Conservation (phyloP, 83 land plant species). For the Picea abies region DNA sequence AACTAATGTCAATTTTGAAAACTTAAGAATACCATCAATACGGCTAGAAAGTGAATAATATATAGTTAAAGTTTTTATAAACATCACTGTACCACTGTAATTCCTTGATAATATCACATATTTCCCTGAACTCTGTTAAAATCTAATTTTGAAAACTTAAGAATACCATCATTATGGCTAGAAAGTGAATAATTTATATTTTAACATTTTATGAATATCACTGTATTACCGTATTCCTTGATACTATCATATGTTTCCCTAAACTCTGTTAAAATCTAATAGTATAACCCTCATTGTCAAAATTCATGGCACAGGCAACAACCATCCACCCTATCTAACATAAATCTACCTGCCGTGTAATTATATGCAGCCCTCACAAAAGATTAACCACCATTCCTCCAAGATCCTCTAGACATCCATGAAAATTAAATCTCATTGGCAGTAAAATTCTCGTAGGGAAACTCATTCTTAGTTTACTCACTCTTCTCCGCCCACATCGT, state of each 20-base stretch:
- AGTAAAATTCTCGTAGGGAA: background rate
- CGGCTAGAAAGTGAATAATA: background rate
- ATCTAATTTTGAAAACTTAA: background rate
- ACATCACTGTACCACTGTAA: background rate
- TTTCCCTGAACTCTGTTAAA: background rate
- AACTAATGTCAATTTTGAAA: too few species aligned
- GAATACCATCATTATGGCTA: background rate
- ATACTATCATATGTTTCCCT: background rate
- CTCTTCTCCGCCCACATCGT: background rate
- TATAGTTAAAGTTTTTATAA: background rate
- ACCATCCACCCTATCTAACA: background rate
- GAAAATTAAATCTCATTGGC: background rate
- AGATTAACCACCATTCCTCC: background rate
- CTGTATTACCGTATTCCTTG: too few species aligned
- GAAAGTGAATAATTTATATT: background rate
- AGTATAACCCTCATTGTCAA: background rate
- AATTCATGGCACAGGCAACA: background rate
- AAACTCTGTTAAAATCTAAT: background rate
- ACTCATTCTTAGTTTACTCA: too few species aligned
- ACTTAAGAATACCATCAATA: background rate
- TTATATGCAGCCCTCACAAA: background rate
- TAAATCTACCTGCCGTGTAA: background rate
- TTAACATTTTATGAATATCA: background rate
- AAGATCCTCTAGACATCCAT: background rate
- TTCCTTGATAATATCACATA: too few species aligned